Conservation (phyloP, 345 rosid genomes). For the Gossypium bickii region DNA sequence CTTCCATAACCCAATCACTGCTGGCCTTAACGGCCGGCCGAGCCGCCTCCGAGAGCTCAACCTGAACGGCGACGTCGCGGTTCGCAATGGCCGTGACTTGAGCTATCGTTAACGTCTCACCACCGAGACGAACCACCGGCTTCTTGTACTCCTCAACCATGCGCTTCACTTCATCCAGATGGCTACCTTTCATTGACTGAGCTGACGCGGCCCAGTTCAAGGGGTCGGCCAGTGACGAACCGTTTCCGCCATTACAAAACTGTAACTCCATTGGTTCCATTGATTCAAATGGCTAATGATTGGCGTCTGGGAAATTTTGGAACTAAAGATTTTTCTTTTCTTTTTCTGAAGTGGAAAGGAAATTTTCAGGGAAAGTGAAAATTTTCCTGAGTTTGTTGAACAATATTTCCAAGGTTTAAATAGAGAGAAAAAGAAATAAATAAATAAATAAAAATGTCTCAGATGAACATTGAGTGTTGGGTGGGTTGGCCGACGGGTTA, state of each 20-base stretch:
- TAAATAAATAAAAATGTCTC: neutral
- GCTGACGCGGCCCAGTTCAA: slow-evolving; percentile 69
- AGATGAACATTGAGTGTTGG: slow-evolving; percentile 16
- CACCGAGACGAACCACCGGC: slow-evolving; percentile 58
- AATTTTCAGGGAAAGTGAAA: slow-evolving; percentile 24
- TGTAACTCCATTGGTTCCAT: slow-evolving; percentile 16
- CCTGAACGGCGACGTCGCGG: slow-evolving; percentile 32
- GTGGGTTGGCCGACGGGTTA: slow-evolving; percentile 41
- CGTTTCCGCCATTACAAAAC: slow-evolving; percentile 16
- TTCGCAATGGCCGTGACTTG: slow-evolving; percentile 63
- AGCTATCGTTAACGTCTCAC: slow-evolving; percentile 70
- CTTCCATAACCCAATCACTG: slow-evolving; percentile 82
- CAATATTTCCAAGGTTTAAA: slow-evolving; percentile 22
- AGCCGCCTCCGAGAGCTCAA: slow-evolving; percentile 40
- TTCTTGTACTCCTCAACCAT: slow-evolving; percentile 69
- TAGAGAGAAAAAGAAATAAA: neutral
- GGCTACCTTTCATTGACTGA: slow-evolving; percentile 75
- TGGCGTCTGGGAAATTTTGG: neutral
- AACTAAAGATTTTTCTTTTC: too few species aligned
- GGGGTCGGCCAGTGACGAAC: slow-evolving; percentile 36
- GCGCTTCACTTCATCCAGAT: slow-evolving; percentile 70
- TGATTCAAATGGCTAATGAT: neutral
- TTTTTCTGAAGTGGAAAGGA: neutral
- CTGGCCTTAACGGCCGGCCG: slow-evolving; percentile 65
- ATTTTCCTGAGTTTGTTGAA: slow-evolving; percentile 25